Percentiles rank a stretch among this genome's conserved stretches.
Conservation (phyloP, 225 moss, liverwort and hornwort genomes). For the Climacium dendroides region DNA sequence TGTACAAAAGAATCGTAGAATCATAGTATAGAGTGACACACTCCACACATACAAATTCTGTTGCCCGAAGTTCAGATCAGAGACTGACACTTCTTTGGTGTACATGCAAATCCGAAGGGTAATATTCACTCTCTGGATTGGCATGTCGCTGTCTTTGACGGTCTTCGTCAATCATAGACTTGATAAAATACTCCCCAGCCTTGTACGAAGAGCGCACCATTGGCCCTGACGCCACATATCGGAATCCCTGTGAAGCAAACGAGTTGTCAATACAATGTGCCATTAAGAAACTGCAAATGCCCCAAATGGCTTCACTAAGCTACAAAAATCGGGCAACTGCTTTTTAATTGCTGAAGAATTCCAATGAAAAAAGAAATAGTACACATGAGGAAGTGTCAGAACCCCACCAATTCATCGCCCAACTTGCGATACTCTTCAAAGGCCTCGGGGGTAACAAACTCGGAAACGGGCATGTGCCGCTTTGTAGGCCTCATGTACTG, state of each 20-base stretch:
- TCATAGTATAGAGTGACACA: neutral
- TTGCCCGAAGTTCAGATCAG: neutral
- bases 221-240: slow-evolving; percentile 93
- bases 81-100: neutral
- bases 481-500: slow-evolving; percentile 99
- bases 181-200: slow-evolving; percentile 95
- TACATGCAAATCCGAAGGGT: neutral
- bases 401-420: slow-evolving; percentile 69
- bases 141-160: slow-evolving; percentile 33
- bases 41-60: neutral
- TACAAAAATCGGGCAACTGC: neutral
- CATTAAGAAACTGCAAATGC: neutral
- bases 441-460: slow-evolving; percentile 90
- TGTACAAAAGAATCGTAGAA: slow-evolving; percentile 15
- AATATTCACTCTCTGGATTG: slow-evolving; percentile 2
- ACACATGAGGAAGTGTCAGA: neutral
- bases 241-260: slow-evolving; percentile 62
- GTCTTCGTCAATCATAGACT: slow-evolving; percentile 87
- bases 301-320: neutral
- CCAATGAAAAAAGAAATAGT: neutral
- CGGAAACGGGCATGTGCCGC: slow-evolving; percentile 93
- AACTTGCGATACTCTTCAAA: slow-evolving; percentile 84
- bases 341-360: neutral
- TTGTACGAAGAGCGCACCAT: slow-evolving; percentile 98
- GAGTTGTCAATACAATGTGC: neutral